These are phyloP conservation scores for Sarcodon sp. DNA, from an alignment of 768 basidiomycete genomes.

Conservation along the genomic window DNA sequence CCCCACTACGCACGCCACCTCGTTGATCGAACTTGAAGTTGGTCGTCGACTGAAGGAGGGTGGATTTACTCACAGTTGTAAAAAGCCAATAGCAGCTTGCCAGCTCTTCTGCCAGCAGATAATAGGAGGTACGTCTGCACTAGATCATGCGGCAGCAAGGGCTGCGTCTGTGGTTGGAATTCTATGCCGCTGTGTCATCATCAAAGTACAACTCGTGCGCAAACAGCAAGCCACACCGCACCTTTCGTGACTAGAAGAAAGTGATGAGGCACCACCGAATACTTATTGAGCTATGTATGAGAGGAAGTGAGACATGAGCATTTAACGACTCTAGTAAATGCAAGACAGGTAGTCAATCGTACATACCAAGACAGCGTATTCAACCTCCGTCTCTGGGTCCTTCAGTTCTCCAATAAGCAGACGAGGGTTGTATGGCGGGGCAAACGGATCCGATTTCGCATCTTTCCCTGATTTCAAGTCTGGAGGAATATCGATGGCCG, in stretches of 20 bases:
- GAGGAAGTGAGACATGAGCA: conserved; percentile 2
- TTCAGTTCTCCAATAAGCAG: conserved; percentile 66
- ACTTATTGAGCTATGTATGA: conserved; percentile 67
- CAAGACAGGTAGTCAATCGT: neutral
- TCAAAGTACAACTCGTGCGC: neutral
- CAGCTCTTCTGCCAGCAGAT: conserved; percentile 47
- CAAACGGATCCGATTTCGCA: conserved; percentile 52
- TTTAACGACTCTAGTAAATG: neutral
- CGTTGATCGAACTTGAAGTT: neutral
- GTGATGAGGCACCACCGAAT: conserved; percentile 71
- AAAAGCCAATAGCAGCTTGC: conserved; percentile 63
- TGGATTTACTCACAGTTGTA: conserved; percentile 64
- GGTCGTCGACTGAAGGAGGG: neutral
- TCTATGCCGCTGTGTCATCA: conserved; percentile 26
- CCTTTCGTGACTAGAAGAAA: conserved; percentile 85
- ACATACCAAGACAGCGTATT: conserved; percentile 62
- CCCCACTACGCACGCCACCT: conserved; percentile 74
- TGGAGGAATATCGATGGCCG: conserved; percentile 11
- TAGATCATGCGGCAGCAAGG: conserved; percentile 69
- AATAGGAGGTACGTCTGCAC: conserved; percentile 68
- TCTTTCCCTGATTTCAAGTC: neutral
- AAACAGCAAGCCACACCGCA: conserved; percentile 15
- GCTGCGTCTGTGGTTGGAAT: conserved; percentile 66
- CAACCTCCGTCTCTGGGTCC: conserved; percentile 40
- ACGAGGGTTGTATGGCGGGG: conserved; percentile 73